Evolutionary conservation across 306 rosid genomes (phyloP), one percentile per base, ranked within the genome.

Genomic region (Castanospermum australe): DNA sequence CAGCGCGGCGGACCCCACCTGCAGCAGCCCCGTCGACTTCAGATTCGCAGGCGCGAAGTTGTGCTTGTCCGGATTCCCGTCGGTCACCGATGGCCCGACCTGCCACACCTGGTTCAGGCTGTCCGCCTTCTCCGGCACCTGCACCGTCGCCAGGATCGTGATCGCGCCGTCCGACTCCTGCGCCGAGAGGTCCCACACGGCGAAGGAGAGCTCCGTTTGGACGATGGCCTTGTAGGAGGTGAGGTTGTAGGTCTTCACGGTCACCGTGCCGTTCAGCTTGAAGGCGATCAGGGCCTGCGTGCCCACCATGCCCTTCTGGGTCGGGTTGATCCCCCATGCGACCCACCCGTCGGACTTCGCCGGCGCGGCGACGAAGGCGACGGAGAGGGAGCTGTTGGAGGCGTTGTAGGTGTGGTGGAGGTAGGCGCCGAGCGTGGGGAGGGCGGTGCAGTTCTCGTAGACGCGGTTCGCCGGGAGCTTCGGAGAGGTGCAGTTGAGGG

Each of bases 301-400:
- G 0, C 98, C 97, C 0, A 0, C 1, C 99, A 95, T 95, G n/a
- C 79, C 81, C 9, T 52, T 56, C 5, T 52, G 74, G 36, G 80
- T 47, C 10, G 92, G 97, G 67, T 95, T 95, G 24, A 95, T 45
- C 0, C 85, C 97, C 99, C 99, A 95, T 11, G 92, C 45, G 9
- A 90, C 84, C 93, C 94, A 95, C 8, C 97, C 97, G 1, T 51
- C 18, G 25, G 90, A 0, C 0, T 22, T 39, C 0, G 85, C 0
- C 4, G 92, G 91, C 0, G 48, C 0, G 0, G 96, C 94, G 7
- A 70, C 0, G 83, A 50, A 95, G 3, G 93, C 99, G 45, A 95
- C 7, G 61, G 98, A 54, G 79, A 95, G 71, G 5, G 94, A 79
- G 51, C 83, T 76, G 77, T 87, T 95, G 48, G 97, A 51, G 22